phyloP scores from a whole-genome alignment of 805 yeast species.

The Wickerhamomyces mucosus region DNA sequence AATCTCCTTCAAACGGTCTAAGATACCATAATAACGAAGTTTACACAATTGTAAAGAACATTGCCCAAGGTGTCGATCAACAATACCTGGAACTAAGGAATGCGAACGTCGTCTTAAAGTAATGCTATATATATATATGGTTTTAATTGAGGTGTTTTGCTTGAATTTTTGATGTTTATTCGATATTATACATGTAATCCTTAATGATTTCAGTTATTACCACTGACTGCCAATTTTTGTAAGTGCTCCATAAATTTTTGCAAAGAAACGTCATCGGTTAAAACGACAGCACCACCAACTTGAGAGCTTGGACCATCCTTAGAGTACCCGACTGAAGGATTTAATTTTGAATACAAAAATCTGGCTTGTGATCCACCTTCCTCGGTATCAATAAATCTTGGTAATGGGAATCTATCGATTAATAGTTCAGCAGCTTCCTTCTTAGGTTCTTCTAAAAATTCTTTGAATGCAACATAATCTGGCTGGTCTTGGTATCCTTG shows the following conservation, averaged over 20 bases:
- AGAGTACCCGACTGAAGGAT: constrained; percentile 83
- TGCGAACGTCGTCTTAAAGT: constrained; percentile 77
- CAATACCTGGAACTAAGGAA: constrained; percentile 81
- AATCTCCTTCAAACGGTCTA: constrained; percentile 62
- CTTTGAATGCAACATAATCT: constrained; percentile 82
- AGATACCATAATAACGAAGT: constrained; percentile 80
- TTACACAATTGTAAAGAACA: constrained; percentile 61
- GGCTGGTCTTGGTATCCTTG: constrained; percentile 89
- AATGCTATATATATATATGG: too few relatives aligned
- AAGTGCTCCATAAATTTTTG: constrained; percentile 94
- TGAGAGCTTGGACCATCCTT: constrained; percentile 33
- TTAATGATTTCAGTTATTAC: too few relatives aligned
- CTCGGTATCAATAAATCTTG: constrained; percentile 94
- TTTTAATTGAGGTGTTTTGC: too few relatives aligned
- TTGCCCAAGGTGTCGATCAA: constrained; percentile 90
- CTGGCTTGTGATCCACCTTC: constrained; percentile 99
- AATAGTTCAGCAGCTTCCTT: constrained; percentile 87
- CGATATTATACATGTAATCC: too few relatives aligned
- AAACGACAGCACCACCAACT: constrained; percentile 65
- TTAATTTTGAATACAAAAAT: constrained; percentile 87
- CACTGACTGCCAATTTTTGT: constrained; percentile 74
- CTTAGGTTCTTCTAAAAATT: constrained; percentile 79
- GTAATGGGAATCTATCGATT: constrained; percentile 93
- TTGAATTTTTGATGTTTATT: too few relatives aligned
- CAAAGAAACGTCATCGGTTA: constrained; percentile 92